Conservation (phyloP, 2,329 filamentous ascomycete species). For the Gliomastix tumulicola region DNA sequence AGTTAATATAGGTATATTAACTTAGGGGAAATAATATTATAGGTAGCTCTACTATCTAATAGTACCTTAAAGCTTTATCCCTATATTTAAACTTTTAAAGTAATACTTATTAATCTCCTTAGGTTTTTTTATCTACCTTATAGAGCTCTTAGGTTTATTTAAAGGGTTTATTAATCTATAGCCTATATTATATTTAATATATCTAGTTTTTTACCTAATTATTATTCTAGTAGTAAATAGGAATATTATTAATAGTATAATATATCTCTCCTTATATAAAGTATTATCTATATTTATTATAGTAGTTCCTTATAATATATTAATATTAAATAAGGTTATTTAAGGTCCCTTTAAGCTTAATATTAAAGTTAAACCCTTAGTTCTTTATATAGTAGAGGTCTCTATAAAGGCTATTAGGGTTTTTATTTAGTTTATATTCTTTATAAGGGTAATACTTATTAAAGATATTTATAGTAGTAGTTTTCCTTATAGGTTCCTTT, state of each 20-base stretch:
- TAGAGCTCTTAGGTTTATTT: no score
- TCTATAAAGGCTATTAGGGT: background rate
- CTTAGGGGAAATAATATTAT: no score
- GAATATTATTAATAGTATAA: background rate
- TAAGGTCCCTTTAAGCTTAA: background rate
- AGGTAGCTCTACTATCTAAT: no score
- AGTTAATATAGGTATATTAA: no score
- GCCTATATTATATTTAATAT: background rate
- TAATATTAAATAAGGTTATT: background rate
- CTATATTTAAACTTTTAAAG: no score
- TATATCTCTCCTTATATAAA: background rate
- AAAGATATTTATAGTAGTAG: no score
- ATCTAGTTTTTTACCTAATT: background rate
- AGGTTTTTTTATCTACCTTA: no score
- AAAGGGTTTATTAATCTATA: background rate
- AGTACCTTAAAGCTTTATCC: no score
- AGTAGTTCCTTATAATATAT: background rate
- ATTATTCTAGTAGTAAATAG: background rate
- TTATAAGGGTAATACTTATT: no score
- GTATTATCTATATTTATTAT: slow-evolving; percentile 1
- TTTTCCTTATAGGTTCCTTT: no score
- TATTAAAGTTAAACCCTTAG: background rate
- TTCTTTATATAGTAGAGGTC: background rate
- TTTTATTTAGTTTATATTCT: no score
- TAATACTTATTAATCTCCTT: no score